Evolutionary conservation across 2,329 filamentous ascomycete genomes (phyloP).

Genomic region (Sclerotiophoma versabilis): DNA sequence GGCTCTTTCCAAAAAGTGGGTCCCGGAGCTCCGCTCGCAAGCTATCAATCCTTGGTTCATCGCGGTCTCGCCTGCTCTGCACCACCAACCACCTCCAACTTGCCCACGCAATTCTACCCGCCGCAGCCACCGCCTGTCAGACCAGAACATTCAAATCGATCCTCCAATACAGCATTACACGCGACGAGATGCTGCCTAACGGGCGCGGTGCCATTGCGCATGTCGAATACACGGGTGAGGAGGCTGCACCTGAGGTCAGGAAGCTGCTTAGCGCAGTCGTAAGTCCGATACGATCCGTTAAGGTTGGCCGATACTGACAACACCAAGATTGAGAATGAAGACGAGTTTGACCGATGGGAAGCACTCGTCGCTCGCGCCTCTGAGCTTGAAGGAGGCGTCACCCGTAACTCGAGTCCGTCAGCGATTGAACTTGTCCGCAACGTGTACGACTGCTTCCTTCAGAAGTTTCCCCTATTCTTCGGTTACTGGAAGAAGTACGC

Average conservation of each 20-base stretch:
- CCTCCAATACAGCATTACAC: background rate
- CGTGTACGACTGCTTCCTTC: conserved; percentile 89
- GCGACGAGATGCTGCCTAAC: conserved; percentile 36
- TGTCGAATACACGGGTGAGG: conserved; percentile 44
- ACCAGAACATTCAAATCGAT: background rate
- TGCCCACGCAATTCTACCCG: background rate
- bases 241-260: conserved; percentile 67
- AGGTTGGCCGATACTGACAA: conserved; percentile 20
- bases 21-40: conserved; percentile 12
- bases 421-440: conserved; percentile 86
- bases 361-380: conserved; percentile 85
- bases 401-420: conserved; percentile 94
- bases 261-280: conserved; percentile 81
- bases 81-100: conserved; percentile 5
- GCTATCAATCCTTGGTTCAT: conserved; percentile 13
- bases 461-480: conserved; percentile 94
- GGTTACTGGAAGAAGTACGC: conserved; percentile 99
- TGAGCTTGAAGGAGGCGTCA: conserved; percentile 87
- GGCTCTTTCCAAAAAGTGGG: conserved; percentile 11
- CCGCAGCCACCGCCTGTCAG: background rate
- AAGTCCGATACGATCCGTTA: conserved; percentile 48
- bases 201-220: conserved; percentile 43
- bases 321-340: conserved; percentile 70
- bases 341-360: conserved; percentile 96
- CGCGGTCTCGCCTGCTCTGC: conserved; percentile 15